Percentiles rank a stretch among this genome's conserved stretches.
phyloP scores from a whole-genome alignment of 345 rosid species.

The Diplotaxis tenuifolia region DNA sequence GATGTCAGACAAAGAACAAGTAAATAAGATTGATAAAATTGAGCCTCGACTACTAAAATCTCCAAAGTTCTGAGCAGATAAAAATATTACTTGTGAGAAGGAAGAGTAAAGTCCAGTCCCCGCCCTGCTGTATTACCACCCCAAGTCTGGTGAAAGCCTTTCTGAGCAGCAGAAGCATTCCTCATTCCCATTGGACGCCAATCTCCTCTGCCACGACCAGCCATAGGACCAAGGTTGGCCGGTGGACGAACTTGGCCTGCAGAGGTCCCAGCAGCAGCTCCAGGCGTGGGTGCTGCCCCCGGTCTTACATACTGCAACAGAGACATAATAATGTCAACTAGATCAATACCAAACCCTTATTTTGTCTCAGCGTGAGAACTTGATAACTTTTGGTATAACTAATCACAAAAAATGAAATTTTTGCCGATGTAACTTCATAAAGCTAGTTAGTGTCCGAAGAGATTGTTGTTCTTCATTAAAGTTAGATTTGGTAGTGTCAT shows the following conservation, averaged over 20 bases:
- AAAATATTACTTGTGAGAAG: constrained; percentile 85
- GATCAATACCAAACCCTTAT: constrained; percentile 19
- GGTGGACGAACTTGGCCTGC: constrained; percentile 83
- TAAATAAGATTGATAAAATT: not conserved
- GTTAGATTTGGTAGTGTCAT: not conserved
- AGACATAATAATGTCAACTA: constrained; percentile 36
- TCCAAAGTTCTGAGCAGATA: constrained; percentile 15
- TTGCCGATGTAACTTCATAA: constrained; percentile 13
- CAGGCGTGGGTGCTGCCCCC: constrained; percentile 80
- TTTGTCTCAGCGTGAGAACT: not conserved
- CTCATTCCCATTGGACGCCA: constrained; percentile 82
- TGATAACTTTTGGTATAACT: constrained; percentile 3
- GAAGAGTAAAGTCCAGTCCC: constrained; percentile 90
- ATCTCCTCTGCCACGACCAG: constrained; percentile 96
- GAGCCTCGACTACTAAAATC: not conserved
- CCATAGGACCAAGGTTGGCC: constrained; percentile 50
- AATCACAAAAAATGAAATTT: constrained; percentile 10
- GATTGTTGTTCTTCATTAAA: constrained; percentile 15
- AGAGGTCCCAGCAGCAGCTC: constrained; percentile 53
- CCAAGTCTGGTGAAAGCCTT: constrained; percentile 71
- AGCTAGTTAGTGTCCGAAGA: constrained; percentile 21
- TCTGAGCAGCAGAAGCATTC: constrained; percentile 66
- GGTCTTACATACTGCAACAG: constrained; percentile 95
- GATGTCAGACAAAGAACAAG: not conserved
- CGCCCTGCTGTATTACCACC: constrained; percentile 68